Base-by-base conservation (phyloP, 495 filamentous ascomycete species). In the Podospora pseudopauciseta region DNA sequence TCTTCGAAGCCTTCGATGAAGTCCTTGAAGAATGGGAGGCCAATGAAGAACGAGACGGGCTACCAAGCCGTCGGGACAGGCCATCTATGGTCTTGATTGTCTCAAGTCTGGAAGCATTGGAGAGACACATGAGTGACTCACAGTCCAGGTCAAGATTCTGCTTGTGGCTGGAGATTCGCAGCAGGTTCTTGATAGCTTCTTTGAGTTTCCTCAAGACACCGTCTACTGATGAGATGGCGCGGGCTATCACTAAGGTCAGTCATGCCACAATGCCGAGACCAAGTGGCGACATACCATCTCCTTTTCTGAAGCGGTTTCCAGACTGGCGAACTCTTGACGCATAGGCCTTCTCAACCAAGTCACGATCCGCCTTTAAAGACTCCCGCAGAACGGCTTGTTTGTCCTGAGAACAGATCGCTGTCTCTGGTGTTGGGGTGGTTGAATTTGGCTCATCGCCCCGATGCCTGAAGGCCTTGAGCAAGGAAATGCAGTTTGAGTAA, bases 401-500 rank as follows among this genome's bases (percentile, higher is more conserved):
- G 75, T 63, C 78, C 68, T 71, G 79, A 49, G 39, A 11, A 11
- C 39, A 49, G 70, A 23, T 9, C 2, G 16, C 19, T 9, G 6
- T 79, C 75, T 68, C 80, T 28, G 55, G 28, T 11, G 67, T 20
- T 11, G 39, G 13, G 39, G 9, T 49, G 39, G 9, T 49, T 49
- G 39, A 11, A n/a, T 60, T 66, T 19, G 66, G 53, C n/a, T 70
- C 66, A 18, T 59, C 59, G 1, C 32, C 39, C 23, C 65, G 28
- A 9, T 63, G 70, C 39, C 70, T 71, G 59, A 75, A 73, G 49
- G 70, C 69, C 64, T 76, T 79, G 5, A 80, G 70, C 9, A 80
- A 73, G 1, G 73, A 69, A 15, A 79, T 67, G 66, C 78, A 80
- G 53, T 77, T 78, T 4, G 77, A 74, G 57, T 80, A 80, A 9